These are phyloP conservation scores for Acaromyces ingoldii DNA, from an alignment of 1,284 basidiomycete species.

Conservation along the genomic window DNA sequence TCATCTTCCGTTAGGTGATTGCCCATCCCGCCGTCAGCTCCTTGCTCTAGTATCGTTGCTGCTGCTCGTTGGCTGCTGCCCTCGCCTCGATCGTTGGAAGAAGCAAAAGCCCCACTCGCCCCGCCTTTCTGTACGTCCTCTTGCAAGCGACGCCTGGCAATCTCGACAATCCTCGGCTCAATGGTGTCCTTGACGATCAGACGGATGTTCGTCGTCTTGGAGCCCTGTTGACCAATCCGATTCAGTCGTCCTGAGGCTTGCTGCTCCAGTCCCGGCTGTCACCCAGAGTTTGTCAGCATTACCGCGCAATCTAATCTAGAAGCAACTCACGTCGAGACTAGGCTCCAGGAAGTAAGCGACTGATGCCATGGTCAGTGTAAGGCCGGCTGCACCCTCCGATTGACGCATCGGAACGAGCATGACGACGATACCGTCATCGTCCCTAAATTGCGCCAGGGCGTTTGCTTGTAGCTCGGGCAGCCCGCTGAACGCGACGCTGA, in stretches of 20 bases:
- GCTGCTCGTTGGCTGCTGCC: too few relatives aligned
- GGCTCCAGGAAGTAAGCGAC: slow-evolving; percentile 33
- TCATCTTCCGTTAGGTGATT: too few relatives aligned
- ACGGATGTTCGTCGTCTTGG: slow-evolving; percentile 23
- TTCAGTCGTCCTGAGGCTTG: slow-evolving; percentile 29
- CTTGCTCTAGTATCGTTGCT: too few relatives aligned
- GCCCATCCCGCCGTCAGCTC: too few relatives aligned
- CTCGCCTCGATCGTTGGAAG: too few relatives aligned
- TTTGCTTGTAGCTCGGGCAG: slow-evolving; percentile 16
- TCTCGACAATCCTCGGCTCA: slow-evolving; percentile 27
- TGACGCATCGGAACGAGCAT: slow-evolving; percentile 25
- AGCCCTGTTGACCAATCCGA: slow-evolving; percentile 25
- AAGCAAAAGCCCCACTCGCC: too few relatives aligned
- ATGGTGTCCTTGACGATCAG: slow-evolving; percentile 34
- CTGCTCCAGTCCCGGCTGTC: slow-evolving; percentile 24
- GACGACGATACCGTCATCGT: slow-evolving; percentile 20
- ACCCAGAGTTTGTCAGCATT: too few relatives aligned
- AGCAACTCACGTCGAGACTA: slow-evolving; percentile 22
- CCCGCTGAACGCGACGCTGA: slow-evolving; percentile 22
- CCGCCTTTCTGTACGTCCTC: too few relatives aligned
- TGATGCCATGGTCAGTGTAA: slow-evolving; percentile 29
- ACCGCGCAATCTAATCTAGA: too few relatives aligned
- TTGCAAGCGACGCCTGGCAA: slow-evolving; percentile 21
- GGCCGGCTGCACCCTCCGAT: slow-evolving; percentile 32
- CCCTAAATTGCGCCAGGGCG: slow-evolving; percentile 26